Conservation (phyloP, 2,329 filamentous ascomycete species). For the Botryotinia narcissicola region DNA sequence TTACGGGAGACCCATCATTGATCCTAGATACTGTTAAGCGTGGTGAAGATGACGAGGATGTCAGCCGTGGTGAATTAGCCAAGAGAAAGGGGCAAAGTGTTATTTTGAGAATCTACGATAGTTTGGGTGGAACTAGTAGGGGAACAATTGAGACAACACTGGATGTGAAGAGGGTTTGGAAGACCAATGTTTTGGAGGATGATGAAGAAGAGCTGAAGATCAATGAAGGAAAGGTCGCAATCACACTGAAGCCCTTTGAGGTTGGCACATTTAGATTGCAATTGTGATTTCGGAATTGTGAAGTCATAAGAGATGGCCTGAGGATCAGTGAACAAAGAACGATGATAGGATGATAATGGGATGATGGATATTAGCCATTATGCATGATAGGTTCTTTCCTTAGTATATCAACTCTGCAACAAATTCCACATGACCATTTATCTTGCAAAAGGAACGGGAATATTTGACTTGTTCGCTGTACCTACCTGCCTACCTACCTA, state of each 20-base stretch:
- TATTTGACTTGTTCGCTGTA: neutral
- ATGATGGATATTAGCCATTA: neutral
- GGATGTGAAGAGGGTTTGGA: conserved; percentile 72
- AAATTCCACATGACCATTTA: neutral
- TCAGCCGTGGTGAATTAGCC: conserved; percentile 60
- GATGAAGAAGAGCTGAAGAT: conserved; percentile 63
- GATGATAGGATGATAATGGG: neutral
- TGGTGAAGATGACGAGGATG: conserved; percentile 81
- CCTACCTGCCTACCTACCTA: too few species aligned
- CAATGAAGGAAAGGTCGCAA: conserved; percentile 50
- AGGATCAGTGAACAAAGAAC: neutral
- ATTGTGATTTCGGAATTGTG: conserved; percentile 39
- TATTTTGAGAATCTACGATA: conserved; percentile 83
- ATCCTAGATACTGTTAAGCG: conserved; percentile 90
- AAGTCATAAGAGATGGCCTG: neutral
- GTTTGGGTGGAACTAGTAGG: conserved; percentile 75
- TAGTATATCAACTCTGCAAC: neutral
- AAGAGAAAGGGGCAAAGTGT: conserved; percentile 72
- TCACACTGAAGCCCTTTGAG: conserved; percentile 77
- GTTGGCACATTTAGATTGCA: conserved; percentile 75
- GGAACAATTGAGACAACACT: conserved; percentile 67
- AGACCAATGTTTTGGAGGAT: conserved; percentile 87
- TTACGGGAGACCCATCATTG: conserved; percentile 66
- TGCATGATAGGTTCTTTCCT: neutral
- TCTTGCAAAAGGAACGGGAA: neutral